A percentile compares a stretch with the other conserved stretches of the same genome.
Conservation (phyloP, 2,329 filamentous ascomycete species). For the Fusarium cyanostomum region DNA sequence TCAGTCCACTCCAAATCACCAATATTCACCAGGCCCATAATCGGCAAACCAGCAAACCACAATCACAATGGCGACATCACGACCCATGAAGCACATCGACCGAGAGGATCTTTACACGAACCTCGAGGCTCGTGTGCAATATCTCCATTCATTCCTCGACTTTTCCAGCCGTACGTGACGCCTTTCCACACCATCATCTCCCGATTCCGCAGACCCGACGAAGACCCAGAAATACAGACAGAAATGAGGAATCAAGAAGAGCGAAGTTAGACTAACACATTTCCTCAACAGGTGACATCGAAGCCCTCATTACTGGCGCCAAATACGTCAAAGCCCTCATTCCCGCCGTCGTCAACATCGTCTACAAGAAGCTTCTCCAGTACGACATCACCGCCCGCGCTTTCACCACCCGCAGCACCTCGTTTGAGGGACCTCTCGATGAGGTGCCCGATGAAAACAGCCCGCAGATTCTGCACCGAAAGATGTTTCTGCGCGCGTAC, state of each 20-base stretch:
- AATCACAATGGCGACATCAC: conserved; percentile 44
- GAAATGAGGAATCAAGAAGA: background rate
- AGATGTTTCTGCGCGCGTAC: conserved; percentile 82
- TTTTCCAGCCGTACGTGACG: conserved; percentile 71
- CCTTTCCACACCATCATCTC: background rate
- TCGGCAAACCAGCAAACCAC: background rate
- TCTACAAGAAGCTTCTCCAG: conserved; percentile 82
- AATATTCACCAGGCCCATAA: background rate
- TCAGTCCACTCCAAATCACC: too few species aligned
- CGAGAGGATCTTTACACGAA: conserved; percentile 76
- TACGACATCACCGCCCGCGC: conserved; percentile 85
- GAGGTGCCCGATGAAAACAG: conserved; percentile 71
- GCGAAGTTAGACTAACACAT: conserved; percentile 12
- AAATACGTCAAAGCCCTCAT: conserved; percentile 87
- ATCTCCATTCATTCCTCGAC: conserved; percentile 79
- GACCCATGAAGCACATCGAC: conserved; percentile 68
- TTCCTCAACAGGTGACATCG: conserved; percentile 68
- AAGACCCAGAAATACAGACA: background rate
- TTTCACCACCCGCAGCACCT: conserved; percentile 71
- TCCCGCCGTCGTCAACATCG: conserved; percentile 83
- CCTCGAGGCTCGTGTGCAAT: conserved; percentile 74
- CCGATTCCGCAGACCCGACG: background rate
- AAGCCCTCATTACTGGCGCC: conserved; percentile 72
- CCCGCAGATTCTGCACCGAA: conserved; percentile 79
- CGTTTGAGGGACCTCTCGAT: conserved; percentile 74